These are phyloP conservation scores for Piloderma croceum DNA, from an alignment of 768 basidiomycete species.

Conservation along the genomic window DNA sequence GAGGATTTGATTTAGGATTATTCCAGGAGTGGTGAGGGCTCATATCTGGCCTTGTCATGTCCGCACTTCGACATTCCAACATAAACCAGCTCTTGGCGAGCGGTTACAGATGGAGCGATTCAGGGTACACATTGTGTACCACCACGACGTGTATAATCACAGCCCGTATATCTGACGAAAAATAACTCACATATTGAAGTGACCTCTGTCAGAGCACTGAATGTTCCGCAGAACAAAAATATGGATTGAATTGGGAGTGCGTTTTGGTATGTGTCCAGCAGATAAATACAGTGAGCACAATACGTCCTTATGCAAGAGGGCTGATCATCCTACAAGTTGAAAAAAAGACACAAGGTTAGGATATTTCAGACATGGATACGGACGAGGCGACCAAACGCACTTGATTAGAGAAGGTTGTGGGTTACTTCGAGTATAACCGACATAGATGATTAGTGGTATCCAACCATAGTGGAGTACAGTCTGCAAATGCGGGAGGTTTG, in stretches of 20 bases:
- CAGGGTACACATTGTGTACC: constrained; percentile 32
- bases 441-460: constrained; percentile 95
- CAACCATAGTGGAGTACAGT: constrained; percentile 90
- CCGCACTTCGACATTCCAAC: constrained; percentile 41
- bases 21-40: constrained; percentile 30
- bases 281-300: constrained; percentile 7
- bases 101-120: constrained; percentile 43
- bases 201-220: no score
- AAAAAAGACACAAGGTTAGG: not conserved
- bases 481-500: no score
- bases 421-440: constrained; percentile 88
- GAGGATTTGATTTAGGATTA: no score
- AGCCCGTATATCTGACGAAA: no score
- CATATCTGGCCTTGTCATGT: constrained; percentile 89
- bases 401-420: constrained; percentile 95
- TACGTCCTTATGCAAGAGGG: constrained; percentile 70
- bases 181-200: constrained; percentile 12
- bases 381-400: constrained; percentile 43
- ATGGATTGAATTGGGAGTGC: not conserved
- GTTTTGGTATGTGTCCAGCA: not conserved
- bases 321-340: constrained; percentile 87
- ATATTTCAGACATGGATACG: not conserved
- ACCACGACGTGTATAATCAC: constrained; percentile 72
- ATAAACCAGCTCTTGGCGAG: constrained; percentile 44
- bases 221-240: no score